Evolutionary conservation across 441 rosid species (phyloP).

Genomic region (Lepidium campestre): DNA sequence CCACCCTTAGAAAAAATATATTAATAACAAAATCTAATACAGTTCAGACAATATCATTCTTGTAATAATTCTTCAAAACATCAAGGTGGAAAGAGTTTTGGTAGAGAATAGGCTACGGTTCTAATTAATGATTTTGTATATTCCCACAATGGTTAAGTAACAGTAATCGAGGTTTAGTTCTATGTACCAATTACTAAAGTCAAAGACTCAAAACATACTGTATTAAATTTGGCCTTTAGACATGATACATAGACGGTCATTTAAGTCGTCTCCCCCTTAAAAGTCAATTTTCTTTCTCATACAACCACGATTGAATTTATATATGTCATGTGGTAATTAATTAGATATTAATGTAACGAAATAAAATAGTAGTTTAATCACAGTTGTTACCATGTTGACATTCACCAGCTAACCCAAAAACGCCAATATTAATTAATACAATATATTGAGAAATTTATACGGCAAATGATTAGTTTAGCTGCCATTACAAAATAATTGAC

Average conservation of each 20-base stretch:
- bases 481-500: background rate
- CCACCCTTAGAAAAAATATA: background rate
- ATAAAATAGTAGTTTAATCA: background rate
- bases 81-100: background rate
- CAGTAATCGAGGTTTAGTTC: background rate
- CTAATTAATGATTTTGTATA: background rate
- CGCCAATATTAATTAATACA: background rate
- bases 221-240: background rate
- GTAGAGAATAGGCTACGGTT: background rate
- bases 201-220: background rate
- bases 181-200: background rate
- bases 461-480: background rate
- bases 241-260: background rate
- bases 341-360: background rate
- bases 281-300: constrained; percentile 7
- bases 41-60: background rate
- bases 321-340: background rate
- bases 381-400: constrained; percentile 18
- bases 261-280: constrained; percentile 7
- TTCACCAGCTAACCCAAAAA: background rate
- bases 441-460: background rate
- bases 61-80: background rate
- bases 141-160: background rate
- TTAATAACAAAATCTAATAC: background rate
- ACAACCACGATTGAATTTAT: background rate